Base-by-base conservation (phyloP, 768 basidiomycete genomes). In the Termitomyces sp. region DNA sequence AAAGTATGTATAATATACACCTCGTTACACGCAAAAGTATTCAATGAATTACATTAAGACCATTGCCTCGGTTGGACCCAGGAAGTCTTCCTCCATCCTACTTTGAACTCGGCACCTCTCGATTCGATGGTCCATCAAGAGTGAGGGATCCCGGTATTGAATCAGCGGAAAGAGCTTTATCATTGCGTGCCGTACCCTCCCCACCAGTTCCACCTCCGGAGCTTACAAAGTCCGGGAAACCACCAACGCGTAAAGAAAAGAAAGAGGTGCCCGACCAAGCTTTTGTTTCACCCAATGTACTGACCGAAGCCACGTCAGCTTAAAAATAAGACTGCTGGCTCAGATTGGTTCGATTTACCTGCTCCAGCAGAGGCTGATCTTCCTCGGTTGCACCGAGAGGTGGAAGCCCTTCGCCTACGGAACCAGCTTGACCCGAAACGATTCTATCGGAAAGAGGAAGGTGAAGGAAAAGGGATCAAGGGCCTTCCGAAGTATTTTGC, bases 401-500 rank as follows among this genome's bases (percentile, higher is more conserved):
- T 93, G 12, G 91, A 95, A 68, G 89, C 95, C 0, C 76, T 95
- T 56, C 87, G 93, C 32, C 75, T 97, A 47, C 84, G 88, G 50
- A 93, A 93, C 68, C 88, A 93, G 57, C 81, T 97, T 20, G 95
- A 97, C 66, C 93, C 93, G 18, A 97, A 96, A 69, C 82, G 91
- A 22, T 95, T 95, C 74, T 92, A 95, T 73, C 78, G 85, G 60
- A 94, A 91, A 70, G 91, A 94, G 46, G 87, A 89, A 58, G 89
- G 90, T 4, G 91, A 95, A 72, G 85, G 89, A 10, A 89, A 88
- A 65, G 91, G 91, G 16, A 84, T 89, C 69, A 91, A 91, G 70
- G 88, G 88, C 26, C 73, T 94, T 6, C 90, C 93, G 9, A 93
- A 94, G 71, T 86, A 92, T 69, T 95, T 95, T 71, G 91, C 91